phyloP scores from a whole-genome alignment of 2,329 filamentous ascomycete genomes.

The Xylariaceae sp. region DNA sequence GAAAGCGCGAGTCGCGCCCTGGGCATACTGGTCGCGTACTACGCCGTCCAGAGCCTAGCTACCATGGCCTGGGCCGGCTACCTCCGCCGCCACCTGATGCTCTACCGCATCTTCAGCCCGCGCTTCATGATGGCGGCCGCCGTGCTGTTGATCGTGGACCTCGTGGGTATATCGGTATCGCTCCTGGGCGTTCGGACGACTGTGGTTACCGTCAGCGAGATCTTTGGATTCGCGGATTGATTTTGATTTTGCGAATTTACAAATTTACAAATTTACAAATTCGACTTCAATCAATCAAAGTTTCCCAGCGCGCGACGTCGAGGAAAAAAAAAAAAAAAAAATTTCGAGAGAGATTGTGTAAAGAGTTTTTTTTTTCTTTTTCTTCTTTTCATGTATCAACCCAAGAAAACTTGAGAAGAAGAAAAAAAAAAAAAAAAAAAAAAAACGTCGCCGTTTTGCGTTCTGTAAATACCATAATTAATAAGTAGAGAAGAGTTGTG shows the following conservation, averaged over 20 bases:
- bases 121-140: constrained; percentile 78
- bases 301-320: too few relatives aligned
- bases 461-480: too few relatives aligned
- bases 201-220: constrained; percentile 70
- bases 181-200: constrained; percentile 70
- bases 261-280: neutral
- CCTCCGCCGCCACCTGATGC: constrained; percentile 86
- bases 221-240: constrained; percentile 73
- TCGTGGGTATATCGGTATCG: constrained; percentile 65
- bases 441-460: too few relatives aligned
- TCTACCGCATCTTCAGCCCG: constrained; percentile 89
- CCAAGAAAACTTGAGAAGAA: too few relatives aligned
- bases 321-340: too few relatives aligned
- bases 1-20: constrained; percentile 65
- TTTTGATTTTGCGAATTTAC: neutral
- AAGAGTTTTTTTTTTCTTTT: too few relatives aligned
- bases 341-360: too few relatives aligned
- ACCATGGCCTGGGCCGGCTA: constrained; percentile 89
- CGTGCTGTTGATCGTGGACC: constrained; percentile 68
- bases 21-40: constrained; percentile 73
- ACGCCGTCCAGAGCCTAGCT: constrained; percentile 73
- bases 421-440: too few relatives aligned
- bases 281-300: too few relatives aligned
- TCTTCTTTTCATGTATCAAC: too few relatives aligned
- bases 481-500: too few relatives aligned